Percentiles rank a stretch among this genome's conserved stretches.
These are phyloP conservation scores for Cladosporium halotolerans DNA, from an alignment of 2,329 filamentous ascomycete species.

Conservation along the genomic window DNA sequence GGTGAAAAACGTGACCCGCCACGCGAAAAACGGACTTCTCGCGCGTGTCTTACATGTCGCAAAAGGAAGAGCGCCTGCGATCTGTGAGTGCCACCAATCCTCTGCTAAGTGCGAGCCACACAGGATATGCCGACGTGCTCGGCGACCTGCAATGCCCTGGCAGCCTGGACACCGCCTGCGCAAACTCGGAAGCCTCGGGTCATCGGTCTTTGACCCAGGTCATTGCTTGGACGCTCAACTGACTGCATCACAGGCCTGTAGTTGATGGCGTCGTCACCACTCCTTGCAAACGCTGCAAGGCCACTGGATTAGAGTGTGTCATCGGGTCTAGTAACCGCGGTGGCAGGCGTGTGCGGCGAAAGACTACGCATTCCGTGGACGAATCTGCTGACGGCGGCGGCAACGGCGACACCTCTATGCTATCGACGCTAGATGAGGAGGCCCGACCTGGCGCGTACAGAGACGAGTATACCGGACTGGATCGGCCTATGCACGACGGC, in stretches of 20 bases:
- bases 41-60: constrained; percentile 20
- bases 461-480: constrained; percentile 5
- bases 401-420: constrained; percentile 9
- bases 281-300: constrained; percentile 53
- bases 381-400: constrained; percentile 11
- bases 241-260: constrained; percentile 30
- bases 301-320: constrained; percentile 53
- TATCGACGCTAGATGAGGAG: constrained; percentile 8
- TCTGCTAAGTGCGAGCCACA: background rate
- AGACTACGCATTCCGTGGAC: constrained; percentile 3
- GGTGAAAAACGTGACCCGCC: constrained; percentile 3
- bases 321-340: constrained; percentile 55
- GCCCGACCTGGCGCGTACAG: constrained; percentile 8
- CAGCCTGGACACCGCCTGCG: constrained; percentile 41
- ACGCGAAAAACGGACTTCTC: constrained; percentile 20
- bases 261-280: constrained; percentile 44
- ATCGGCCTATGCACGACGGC: constrained; percentile 13
- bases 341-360: constrained; percentile 43
- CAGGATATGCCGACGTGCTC: background rate
- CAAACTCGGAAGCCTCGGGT: constrained; percentile 47
- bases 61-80: constrained; percentile 21
- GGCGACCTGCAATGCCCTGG: background rate
- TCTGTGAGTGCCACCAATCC: constrained; percentile 12
- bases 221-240: constrained; percentile 15
- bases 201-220: constrained; percentile 29